Evolutionary conservation across 139 green algal genomes (phyloP).

Genomic region (Micractinium sp.): DNA sequence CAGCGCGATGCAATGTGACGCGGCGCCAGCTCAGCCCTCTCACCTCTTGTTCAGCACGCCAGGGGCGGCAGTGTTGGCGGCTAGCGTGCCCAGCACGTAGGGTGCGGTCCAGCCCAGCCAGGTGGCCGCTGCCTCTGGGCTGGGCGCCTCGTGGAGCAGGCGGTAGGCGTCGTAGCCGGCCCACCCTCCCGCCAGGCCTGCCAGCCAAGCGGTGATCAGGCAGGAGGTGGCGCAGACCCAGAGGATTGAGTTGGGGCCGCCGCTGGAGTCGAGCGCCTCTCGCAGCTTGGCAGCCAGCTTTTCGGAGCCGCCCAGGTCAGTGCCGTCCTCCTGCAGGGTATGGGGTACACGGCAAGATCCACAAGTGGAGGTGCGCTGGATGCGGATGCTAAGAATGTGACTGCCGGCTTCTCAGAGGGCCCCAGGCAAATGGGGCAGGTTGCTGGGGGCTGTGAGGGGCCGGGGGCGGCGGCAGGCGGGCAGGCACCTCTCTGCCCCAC

Average conservation of each 20-base stretch:
- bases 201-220: not conserved
- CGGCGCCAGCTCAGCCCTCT: not conserved
- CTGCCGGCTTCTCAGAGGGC: not conserved
- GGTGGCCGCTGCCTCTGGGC: not conserved
- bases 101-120: slow-evolving; percentile 19
- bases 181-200: not conserved
- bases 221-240: not conserved
- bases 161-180: slow-evolving; percentile 16
- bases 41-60: slow-evolving; percentile 13
- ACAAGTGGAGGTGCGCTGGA: not conserved
- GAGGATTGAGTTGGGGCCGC: not conserved
- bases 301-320: not conserved
- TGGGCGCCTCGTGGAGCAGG: slow-evolving; percentile 8
- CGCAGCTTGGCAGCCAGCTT: not conserved
- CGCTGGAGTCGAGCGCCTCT: not conserved
- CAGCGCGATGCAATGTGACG: not conserved
- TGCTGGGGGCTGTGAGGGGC: not conserved
- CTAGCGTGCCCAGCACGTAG: not conserved
- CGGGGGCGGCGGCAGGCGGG: too few relatives aligned
- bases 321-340: not conserved
- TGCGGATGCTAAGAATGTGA: too few relatives aligned
- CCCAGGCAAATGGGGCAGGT: not conserved
- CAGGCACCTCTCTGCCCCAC: too few relatives aligned
- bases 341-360: too few relatives aligned
- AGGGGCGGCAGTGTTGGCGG: not conserved